Percentiles rank a stretch among this genome's conserved stretches.
These are phyloP conservation scores for Aegilops sharonensis DNA, from an alignment of 176 grass and related monocot genomes.

Conservation along the genomic window DNA sequence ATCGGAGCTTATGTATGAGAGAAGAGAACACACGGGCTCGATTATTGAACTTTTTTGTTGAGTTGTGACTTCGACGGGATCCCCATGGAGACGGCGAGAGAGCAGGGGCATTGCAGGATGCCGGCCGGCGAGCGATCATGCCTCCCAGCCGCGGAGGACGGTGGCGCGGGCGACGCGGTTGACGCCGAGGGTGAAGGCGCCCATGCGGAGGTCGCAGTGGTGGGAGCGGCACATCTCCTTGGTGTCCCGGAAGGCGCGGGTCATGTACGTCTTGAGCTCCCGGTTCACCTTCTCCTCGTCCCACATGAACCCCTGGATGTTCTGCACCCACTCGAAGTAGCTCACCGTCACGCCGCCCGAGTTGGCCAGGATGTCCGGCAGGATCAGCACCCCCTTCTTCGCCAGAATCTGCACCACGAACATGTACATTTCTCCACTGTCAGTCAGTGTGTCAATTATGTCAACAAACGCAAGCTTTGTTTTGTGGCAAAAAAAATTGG, in stretches of 20 bases:
- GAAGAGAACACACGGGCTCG: neutral
- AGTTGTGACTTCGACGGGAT: neutral
- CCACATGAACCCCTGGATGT: conserved; percentile 99
- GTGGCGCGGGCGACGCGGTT: conserved; percentile 91
- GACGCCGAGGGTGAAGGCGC: conserved; percentile 93
- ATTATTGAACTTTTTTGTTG: conserved; percentile 7
- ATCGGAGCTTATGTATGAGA: neutral
- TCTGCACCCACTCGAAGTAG: conserved; percentile 99
- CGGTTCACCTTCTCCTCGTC: conserved; percentile 86
- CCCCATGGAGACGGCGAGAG: neutral
- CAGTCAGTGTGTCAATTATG: neutral
- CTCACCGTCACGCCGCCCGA: conserved; percentile 86
- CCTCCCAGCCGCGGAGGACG: conserved; percentile 82
- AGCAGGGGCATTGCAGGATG: neutral
- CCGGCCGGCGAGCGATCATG: conserved; percentile 37
- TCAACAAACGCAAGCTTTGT: neutral
- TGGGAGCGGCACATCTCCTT: conserved; percentile 82
- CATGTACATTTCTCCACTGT: neutral
- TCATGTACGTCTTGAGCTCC: conserved; percentile 89
- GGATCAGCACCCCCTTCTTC: conserved; percentile 89
- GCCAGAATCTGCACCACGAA: conserved; percentile 67
- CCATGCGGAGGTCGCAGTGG: conserved; percentile 93
- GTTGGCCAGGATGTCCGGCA: conserved; percentile 90
- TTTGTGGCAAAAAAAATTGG: neutral
- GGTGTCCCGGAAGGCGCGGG: conserved; percentile 61